Evolutionary conservation across 108 stramenopile genomes (phyloP), one percentile per base, ranked within the genome.

Genomic region (Fistulifera pelliculosa): DNA sequence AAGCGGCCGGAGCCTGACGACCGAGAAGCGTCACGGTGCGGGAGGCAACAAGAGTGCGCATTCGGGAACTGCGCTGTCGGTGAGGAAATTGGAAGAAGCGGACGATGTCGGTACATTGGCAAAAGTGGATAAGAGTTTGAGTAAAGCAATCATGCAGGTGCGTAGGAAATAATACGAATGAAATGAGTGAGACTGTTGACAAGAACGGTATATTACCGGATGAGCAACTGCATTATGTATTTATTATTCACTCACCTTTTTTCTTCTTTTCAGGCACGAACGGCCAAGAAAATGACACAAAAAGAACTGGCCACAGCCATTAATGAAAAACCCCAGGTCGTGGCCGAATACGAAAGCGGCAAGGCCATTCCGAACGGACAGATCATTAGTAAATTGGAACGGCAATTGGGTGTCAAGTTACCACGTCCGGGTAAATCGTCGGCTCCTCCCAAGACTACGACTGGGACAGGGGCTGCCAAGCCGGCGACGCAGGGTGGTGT

Each of bases 231-330:
- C 31, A 3, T 35, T 35, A 8, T 35, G n/a, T n/a, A n/a, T n/a
- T n/a, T n/a, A n/a, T n/a, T n/a, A n/a, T n/a, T n/a, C n/a, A n/a
- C 31, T 35, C 31, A 35, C 31, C 8, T 35, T 3, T 6, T 35
- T 35, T 35, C 8, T 35, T 35, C 8, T 35, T 35, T 35, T 3
- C 93, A 98, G 60, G 97, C 95, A 10, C 84, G 97, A 1, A 95
- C 77, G 50, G 94, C 94, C 22, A 95, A 95, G 69, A 98, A 98
- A 69, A 73, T 94, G 88, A 92, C 97, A 8, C 97, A 98, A 76
- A 95, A 96, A 62, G 90, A 96, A 27, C 72, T 98, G 41, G 97
- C 94, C 1, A 94, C 95, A 22, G 79, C 86, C 16, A 96, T 96
- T 54, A 98, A 98, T 63, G 94, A 96, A 66, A 95, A 95, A 56